A percentile compares a stretch with the other conserved stretches of the same genome.
These are phyloP conservation scores for Aspergillus novofumigatus DNA, from an alignment of 2,329 filamentous ascomycete genomes.

Conservation along the genomic window DNA sequence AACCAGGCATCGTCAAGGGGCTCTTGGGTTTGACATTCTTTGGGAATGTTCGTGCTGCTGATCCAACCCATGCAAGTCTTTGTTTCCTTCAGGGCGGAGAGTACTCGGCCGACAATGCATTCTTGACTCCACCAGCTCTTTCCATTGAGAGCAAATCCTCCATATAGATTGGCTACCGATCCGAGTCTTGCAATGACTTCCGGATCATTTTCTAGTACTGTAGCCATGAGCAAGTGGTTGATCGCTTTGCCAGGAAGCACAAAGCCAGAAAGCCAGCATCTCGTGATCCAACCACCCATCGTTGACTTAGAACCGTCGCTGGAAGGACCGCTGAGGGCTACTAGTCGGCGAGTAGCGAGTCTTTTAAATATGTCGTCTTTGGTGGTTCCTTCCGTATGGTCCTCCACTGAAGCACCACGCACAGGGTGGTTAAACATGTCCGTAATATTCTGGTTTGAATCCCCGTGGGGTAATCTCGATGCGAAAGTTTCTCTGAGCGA, in stretches of 20 bases:
- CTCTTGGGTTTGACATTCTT: slow-evolving; percentile 23
- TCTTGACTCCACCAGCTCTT: slow-evolving; percentile 56
- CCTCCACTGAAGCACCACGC: slow-evolving; percentile 5
- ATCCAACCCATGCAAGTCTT: slow-evolving; percentile 56
- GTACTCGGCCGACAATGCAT: slow-evolving; percentile 51
- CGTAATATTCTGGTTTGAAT: slow-evolving; percentile 8
- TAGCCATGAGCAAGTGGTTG: slow-evolving; percentile 53
- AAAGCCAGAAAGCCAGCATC: slow-evolving; percentile 53
- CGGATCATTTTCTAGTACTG: slow-evolving; percentile 53
- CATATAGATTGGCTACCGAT: slow-evolving; percentile 49
- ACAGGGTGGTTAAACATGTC: slow-evolving; percentile 12
- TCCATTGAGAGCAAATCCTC: slow-evolving; percentile 50
- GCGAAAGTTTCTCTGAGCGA: slow-evolving; percentile 34
- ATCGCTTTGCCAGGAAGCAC: slow-evolving; percentile 53
- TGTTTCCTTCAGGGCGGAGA: slow-evolving; percentile 44
- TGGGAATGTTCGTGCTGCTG: slow-evolving; percentile 39
- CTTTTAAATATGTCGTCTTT: slow-evolving; percentile 30
- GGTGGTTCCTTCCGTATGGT: slow-evolving; percentile 2
- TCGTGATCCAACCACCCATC: slow-evolving; percentile 52
- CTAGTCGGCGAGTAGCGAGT: slow-evolving; percentile 22
- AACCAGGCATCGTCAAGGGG: slow-evolving; percentile 47
- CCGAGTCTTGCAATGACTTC: slow-evolving; percentile 47
- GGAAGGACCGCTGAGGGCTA: slow-evolving; percentile 22
- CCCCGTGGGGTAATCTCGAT: slow-evolving; percentile 28
- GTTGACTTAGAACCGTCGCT: slow-evolving; percentile 8